Evolutionary conservation across 495 filamentous ascomycete genomes (phyloP).

Genomic region (Penicillium nucicola): DNA sequence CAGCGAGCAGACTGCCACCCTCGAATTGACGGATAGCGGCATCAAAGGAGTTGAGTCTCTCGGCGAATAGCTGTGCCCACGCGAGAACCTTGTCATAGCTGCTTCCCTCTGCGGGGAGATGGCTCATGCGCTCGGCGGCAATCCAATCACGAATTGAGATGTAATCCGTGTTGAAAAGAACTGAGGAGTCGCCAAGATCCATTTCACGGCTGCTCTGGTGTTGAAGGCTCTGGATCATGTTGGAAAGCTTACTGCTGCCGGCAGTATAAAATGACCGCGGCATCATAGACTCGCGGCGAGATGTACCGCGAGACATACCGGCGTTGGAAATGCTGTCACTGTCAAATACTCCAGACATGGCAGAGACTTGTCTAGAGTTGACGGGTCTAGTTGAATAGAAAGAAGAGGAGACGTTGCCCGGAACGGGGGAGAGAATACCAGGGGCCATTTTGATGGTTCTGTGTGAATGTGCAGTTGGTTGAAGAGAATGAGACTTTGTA

Average conservation of each 20-base stretch:
- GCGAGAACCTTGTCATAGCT: constrained; percentile 36
- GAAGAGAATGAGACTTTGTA: neutral
- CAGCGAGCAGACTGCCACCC: constrained; percentile 33
- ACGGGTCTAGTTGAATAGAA: constrained; percentile 14
- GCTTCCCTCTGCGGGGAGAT: constrained; percentile 37
- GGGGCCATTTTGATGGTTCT: constrained; percentile 18
- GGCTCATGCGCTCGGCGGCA: constrained; percentile 31
- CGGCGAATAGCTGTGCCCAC: constrained; percentile 30
- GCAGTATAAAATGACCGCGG: constrained; percentile 19
- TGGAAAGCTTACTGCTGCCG: constrained; percentile 21
- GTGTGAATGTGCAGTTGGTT: neutral
- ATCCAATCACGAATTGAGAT: constrained; percentile 29
- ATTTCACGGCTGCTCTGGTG: constrained; percentile 26
- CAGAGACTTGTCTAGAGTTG: constrained; percentile 17
- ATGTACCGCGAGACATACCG: constrained; percentile 7
- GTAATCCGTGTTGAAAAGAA: constrained; percentile 21
- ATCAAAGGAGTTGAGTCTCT: constrained; percentile 34
- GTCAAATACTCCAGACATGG: constrained; percentile 19
- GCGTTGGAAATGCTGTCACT: constrained; percentile 24
- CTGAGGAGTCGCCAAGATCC: constrained; percentile 10
- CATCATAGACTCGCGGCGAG: constrained; percentile 15
- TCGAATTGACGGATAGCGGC: constrained; percentile 28
- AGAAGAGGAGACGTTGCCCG: constrained; percentile 19
- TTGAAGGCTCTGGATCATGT: constrained; percentile 22
- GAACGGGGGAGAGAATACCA: constrained; percentile 18